Conservation (phyloP, 208 protist species). For the Acanthamoeba culbertsoni region DNA sequence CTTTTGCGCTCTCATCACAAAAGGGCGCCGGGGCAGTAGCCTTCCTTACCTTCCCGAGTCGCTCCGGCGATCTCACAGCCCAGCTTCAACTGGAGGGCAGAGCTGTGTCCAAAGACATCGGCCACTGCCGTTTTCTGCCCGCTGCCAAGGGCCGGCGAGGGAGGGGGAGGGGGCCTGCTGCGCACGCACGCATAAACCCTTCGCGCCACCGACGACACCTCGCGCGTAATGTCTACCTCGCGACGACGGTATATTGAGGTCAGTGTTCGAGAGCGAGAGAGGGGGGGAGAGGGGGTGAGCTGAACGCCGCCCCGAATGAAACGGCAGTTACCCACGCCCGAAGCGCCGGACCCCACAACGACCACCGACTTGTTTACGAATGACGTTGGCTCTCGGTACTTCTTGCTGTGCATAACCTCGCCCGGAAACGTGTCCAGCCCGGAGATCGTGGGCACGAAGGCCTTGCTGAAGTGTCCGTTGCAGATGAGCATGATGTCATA, state of each 20-base stretch:
- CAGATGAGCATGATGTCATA: conserved; percentile 13
- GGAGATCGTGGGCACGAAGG: neutral
- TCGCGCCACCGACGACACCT: neutral
- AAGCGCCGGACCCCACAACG: neutral
- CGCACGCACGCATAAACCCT: neutral
- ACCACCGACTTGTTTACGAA: conserved; percentile 13
- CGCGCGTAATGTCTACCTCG: neutral
- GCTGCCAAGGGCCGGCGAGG: neutral
- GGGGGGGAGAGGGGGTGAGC: neutral
- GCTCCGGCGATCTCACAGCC: neutral
- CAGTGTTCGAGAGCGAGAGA: neutral
- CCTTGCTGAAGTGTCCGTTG: conserved; percentile 47
- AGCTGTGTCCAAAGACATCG: neutral
- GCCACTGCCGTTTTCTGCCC: neutral
- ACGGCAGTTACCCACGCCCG: neutral
- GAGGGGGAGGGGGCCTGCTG: neutral
- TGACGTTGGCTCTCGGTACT: neutral
- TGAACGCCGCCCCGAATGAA: neutral
- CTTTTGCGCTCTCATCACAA: neutral
- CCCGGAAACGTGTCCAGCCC: conserved; percentile 13
- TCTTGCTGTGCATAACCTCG: neutral
- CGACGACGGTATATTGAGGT: no score
- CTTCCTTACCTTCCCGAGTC: neutral
- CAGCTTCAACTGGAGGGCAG: neutral
- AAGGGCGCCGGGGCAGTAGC: neutral